Conservation (phyloP, 352 stramenopile species). For the Phytophthora idaei region DNA sequence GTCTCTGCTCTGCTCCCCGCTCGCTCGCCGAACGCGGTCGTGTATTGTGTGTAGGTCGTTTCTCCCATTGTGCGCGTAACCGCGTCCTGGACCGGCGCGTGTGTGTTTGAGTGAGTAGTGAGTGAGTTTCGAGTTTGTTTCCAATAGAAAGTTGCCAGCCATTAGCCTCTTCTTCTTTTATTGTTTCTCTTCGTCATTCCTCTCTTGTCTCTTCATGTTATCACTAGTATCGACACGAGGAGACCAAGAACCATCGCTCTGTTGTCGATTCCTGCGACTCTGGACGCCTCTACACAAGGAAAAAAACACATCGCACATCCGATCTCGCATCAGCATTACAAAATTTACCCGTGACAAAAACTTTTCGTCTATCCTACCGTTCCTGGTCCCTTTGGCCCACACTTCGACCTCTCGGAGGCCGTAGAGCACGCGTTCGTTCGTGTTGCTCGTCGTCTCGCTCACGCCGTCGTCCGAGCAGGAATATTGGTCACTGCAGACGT, state of each 20-base stretch:
- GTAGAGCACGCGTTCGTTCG: slow-evolving; percentile 73
- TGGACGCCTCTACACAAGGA: slow-evolving; percentile 16
- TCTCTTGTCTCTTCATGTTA: neutral
- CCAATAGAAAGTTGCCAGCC: slow-evolving; percentile 39
- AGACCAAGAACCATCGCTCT: neutral
- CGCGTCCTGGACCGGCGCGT: slow-evolving; percentile 28
- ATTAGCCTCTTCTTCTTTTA: slow-evolving; percentile 28
- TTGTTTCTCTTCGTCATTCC: neutral
- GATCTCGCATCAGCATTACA: slow-evolving; percentile 18
- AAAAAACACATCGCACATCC: slow-evolving; percentile 9
- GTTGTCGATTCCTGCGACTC: neutral
- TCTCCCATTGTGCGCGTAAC: slow-evolving; percentile 19
- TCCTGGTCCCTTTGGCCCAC: slow-evolving; percentile 64
- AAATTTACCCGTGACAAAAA: slow-evolving; percentile 4
- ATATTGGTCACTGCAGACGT: slow-evolving; percentile 51
- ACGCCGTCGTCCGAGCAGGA: slow-evolving; percentile 47
- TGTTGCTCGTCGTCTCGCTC: slow-evolving; percentile 21
- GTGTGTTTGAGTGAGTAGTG: slow-evolving; percentile 37
- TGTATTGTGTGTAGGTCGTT: slow-evolving; percentile 34
- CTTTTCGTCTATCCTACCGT: slow-evolving; percentile 22
- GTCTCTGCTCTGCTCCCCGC: slow-evolving; percentile 28
- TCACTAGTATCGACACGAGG: slow-evolving; percentile 9
- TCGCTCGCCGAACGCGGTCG: slow-evolving; percentile 33
- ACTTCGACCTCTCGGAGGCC: slow-evolving; percentile 82
- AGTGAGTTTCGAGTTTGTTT: slow-evolving; percentile 47